Percentiles rank a stretch among this genome's conserved stretches.
These are phyloP conservation scores for Heterobasidion irregulare DNA, from an alignment of 1,284 basidiomycete species.

Conservation along the genomic window DNA sequence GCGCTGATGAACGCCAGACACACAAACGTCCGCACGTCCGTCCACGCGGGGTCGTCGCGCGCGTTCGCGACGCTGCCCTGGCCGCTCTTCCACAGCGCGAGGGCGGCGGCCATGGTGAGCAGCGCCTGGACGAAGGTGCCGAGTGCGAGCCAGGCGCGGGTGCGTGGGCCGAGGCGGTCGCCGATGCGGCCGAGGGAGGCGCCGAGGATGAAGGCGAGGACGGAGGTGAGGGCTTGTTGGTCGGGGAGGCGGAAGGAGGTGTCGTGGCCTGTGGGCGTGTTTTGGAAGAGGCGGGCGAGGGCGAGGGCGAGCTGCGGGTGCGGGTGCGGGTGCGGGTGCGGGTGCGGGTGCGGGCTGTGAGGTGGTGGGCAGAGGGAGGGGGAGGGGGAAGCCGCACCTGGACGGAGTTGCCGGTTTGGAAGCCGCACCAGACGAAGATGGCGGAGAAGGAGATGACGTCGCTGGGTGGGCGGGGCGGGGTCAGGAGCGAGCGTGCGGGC, in stretches of 20 bases:
- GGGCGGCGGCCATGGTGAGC: constrained; percentile 63
- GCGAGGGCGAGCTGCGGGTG: constrained; percentile 46
- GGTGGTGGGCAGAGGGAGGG: constrained; percentile 1
- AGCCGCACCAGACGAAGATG: constrained; percentile 81
- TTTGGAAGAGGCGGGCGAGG: constrained; percentile 57
- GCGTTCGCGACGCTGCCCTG: constrained; percentile 44
- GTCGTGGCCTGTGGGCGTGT: constrained; percentile 37
- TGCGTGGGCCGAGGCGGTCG: constrained; percentile 51
- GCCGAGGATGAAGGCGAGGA: constrained; percentile 68
- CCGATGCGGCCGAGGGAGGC: constrained; percentile 66
- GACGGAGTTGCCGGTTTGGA: constrained; percentile 73
- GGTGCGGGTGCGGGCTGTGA: constrained; percentile 23
- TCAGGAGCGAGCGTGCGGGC: background rate
- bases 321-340: no score
- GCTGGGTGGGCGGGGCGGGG: constrained; percentile 27
- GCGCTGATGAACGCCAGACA: constrained; percentile 72
- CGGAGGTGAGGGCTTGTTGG: constrained; percentile 72
- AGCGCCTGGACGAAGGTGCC: constrained; percentile 71
- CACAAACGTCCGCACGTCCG: constrained; percentile 54
- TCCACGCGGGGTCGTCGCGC: constrained; percentile 64
- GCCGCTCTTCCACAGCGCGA: constrained; percentile 58
- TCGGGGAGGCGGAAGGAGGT: constrained; percentile 66
- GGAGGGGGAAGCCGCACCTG: constrained; percentile 25
- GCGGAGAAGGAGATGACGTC: constrained; percentile 74
- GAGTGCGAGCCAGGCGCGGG: constrained; percentile 65